Evolutionary conservation across 2,329 filamentous ascomycete species (phyloP).

Genomic region (Pyricularia grisea): DNA sequence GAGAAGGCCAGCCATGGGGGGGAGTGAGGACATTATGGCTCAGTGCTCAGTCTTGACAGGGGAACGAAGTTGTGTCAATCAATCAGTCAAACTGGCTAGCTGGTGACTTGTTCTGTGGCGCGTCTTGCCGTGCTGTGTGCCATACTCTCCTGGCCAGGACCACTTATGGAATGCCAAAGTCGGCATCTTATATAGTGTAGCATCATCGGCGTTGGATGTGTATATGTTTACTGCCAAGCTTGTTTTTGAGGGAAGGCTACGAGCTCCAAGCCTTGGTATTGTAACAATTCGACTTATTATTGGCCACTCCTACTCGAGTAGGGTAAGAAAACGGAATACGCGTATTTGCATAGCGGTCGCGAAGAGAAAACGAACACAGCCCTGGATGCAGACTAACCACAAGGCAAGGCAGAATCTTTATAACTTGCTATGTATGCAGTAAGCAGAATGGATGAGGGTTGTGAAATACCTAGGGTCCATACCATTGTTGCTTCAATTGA

Average conservation of each 20-base stretch:
- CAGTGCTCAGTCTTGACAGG: not conserved
- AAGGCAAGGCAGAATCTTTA: not conserved
- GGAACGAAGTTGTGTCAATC: not conserved
- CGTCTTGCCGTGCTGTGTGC: not conserved
- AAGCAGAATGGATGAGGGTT: not conserved
- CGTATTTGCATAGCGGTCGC: not conserved
- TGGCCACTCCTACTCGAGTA: not conserved
- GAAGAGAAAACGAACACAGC: not conserved
- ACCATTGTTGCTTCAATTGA: no score
- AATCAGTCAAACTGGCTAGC: not conserved
- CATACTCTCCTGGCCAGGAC: not conserved
- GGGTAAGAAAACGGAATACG: not conserved
- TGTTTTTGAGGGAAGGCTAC: not conserved
- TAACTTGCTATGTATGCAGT: not conserved
- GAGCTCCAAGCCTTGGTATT: not conserved
- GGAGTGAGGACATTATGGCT: not conserved
- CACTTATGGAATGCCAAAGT: not conserved
- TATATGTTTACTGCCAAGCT: not conserved
- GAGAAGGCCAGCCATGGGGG: not conserved
- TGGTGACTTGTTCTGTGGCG: not conserved
- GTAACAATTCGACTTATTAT: not conserved
- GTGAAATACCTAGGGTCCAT: no score
- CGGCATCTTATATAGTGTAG: not conserved
- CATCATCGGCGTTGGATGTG: not conserved
- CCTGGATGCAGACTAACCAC: not conserved